Evolutionary conservation across 176 grass and related monocot species (phyloP).

Genomic region (Aegilops longissima): DNA sequence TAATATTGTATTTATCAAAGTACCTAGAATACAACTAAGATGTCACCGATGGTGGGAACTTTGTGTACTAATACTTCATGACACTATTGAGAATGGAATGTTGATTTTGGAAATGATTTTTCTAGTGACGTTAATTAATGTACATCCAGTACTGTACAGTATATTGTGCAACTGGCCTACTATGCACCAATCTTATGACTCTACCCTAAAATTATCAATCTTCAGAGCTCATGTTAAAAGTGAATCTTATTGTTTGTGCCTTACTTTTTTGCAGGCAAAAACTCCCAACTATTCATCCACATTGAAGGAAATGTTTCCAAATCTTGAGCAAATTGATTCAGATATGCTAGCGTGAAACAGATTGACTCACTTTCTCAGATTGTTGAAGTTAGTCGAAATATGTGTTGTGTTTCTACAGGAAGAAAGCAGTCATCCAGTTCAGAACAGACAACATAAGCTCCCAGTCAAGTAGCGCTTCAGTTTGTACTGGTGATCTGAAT

Average conservation of each 20-base stretch:
- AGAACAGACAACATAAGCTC: conserved; percentile 4
- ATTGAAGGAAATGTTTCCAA: conserved; percentile 78
- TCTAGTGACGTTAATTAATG: neutral
- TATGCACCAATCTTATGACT: neutral
- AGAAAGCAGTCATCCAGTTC: neutral
- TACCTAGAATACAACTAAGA: neutral
- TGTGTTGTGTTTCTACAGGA: neutral
- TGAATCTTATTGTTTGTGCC: neutral
- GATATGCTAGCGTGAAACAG: conserved; percentile 65
- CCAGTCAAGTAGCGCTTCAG: neutral
- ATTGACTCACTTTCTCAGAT: neutral
- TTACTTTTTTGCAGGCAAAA: conserved; percentile 60
- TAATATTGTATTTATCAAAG: neutral
- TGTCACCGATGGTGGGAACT: neutral
- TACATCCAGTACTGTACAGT: neutral
- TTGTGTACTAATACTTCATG: neutral
- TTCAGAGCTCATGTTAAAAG: neutral
- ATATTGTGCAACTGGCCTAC: neutral
- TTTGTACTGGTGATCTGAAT: neutral
- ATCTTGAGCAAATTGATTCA: conserved; percentile 90
- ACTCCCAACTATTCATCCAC: conserved; percentile 46
- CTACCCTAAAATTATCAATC: neutral
- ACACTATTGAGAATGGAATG: conserved; percentile 6
- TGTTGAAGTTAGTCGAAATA: conserved; percentile 8
- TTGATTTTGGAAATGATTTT: neutral